Conservation (phyloP, 768 basidiomycete species). For the Boletus sp. region DNA sequence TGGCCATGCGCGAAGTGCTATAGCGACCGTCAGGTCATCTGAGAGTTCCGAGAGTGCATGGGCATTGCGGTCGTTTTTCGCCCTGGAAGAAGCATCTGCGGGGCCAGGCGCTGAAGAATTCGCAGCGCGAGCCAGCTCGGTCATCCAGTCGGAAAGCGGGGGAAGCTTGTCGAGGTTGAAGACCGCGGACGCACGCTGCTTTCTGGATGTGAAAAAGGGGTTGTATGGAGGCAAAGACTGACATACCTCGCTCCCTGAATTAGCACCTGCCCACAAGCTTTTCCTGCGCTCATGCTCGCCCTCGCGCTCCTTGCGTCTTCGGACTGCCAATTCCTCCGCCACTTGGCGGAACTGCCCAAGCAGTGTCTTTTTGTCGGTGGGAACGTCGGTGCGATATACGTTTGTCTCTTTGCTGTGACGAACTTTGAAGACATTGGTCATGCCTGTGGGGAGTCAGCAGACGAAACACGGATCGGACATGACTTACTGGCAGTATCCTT, state of each 20-base stretch:
- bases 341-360: conserved; percentile 86
- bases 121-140: conserved; percentile 58
- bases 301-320: conserved; percentile 90
- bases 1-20: conserved; percentile 86
- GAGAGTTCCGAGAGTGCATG: conserved; percentile 91
- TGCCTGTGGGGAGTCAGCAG: conserved; percentile 38
- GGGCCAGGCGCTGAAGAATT: conserved; percentile 33
- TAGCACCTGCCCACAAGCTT: conserved; percentile 58
- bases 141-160: conserved; percentile 74
- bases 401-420: conserved; percentile 90
- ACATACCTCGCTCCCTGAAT: conserved; percentile 44
- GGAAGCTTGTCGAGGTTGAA: conserved; percentile 45
- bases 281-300: conserved; percentile 89
- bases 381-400: conserved; percentile 83
- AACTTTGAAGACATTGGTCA: conserved; percentile 98
- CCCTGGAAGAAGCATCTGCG: conserved; percentile 55
- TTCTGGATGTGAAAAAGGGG: background rate
- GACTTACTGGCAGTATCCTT: conserved; percentile 87
- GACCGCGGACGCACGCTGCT: conserved; percentile 34
- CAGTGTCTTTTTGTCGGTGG: conserved; percentile 83
- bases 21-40: conserved; percentile 88
- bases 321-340: conserved; percentile 85
- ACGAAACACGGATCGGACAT: background rate
- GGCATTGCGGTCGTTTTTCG: conserved; percentile 75
- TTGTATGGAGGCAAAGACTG: background rate